Conservation (phyloP, 1,284 basidiomycete genomes). For the Rhodotorula sp. region DNA sequence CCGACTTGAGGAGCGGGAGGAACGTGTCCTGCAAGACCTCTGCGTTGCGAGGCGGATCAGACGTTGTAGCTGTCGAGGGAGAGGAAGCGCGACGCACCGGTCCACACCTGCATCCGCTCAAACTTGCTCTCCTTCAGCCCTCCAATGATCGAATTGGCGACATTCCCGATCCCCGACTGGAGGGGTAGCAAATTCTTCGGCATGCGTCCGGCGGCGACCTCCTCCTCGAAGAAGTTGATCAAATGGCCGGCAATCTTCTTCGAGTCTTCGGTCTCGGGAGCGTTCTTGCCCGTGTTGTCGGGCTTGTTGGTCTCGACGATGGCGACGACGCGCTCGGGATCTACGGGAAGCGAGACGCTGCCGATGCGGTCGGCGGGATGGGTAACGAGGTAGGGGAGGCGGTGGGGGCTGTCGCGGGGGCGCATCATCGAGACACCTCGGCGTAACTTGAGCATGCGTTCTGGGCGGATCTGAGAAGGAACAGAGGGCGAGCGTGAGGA, state of each 20-base stretch:
- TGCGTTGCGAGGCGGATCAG: no score
- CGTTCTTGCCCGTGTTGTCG: constrained; percentile 58
- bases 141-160: constrained; percentile 56
- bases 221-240: constrained; percentile 56
- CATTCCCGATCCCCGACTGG: constrained; percentile 58
- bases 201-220: constrained; percentile 55
- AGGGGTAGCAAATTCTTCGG: constrained; percentile 56
- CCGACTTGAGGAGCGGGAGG: constrained; percentile 56
- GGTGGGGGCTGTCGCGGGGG: constrained; percentile 49
- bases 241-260: constrained; percentile 55
- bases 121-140: constrained; percentile 57
- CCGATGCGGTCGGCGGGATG: constrained; percentile 57
- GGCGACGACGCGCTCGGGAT: constrained; percentile 58
- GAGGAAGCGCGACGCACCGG: constrained; percentile 28
- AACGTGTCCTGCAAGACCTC: constrained; percentile 47
- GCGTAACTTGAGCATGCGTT: no score
- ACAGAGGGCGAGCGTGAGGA: constrained; percentile 42
- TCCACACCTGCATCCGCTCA: constrained; percentile 58
- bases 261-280: constrained; percentile 55
- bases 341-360: constrained; percentile 54
- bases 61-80: no score
- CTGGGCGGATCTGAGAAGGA: no score
- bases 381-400: constrained; percentile 56
- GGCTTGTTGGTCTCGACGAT: constrained; percentile 55
- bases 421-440: no score